Evolutionary conservation across 2,329 filamentous ascomycete genomes (phyloP).

Genomic region (Pseudocercospora fuligena): DNA sequence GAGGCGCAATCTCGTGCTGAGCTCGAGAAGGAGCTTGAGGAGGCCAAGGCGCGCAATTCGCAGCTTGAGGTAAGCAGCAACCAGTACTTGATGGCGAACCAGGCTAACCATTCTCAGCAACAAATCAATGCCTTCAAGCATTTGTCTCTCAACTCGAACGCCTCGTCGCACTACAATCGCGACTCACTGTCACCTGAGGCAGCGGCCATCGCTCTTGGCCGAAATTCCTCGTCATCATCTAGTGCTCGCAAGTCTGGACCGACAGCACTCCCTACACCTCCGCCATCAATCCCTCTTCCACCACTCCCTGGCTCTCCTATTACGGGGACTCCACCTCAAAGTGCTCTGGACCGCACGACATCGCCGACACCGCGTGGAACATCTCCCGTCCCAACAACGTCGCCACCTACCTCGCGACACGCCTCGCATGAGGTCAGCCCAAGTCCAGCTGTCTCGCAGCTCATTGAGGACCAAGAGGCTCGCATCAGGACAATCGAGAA

Average conservation of each 20-base stretch:
- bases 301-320: conserved; percentile 73
- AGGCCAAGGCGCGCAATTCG: conserved; percentile 75
- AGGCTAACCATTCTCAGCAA: conserved; percentile 62
- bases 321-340: conserved; percentile 47
- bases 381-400: conserved; percentile 64
- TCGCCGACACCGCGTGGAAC: conserved; percentile 57
- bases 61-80: conserved; percentile 70
- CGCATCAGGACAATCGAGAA: conserved; percentile 96
- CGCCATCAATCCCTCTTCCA: conserved; percentile 92
- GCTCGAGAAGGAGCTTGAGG: conserved; percentile 69
- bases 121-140: conserved; percentile 49
- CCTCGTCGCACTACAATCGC: conserved; percentile 44
- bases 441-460: conserved; percentile 75
- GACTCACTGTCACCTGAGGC: conserved; percentile 53
- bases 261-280: conserved; percentile 85
- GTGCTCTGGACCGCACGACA: conserved; percentile 50
- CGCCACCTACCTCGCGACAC: conserved; percentile 69
- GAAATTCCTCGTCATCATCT: conserved; percentile 65
- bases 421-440: conserved; percentile 58
- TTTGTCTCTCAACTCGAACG: conserved; percentile 39
- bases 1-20: conserved; percentile 54
- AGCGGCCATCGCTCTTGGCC: conserved; percentile 49
- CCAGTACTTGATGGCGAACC: not conserved
- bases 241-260: conserved; percentile 87
- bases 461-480: conserved; percentile 92